These are phyloP conservation scores for Phytophthora europaea DNA, from an alignment of 352 stramenopile species.

Conservation along the genomic window DNA sequence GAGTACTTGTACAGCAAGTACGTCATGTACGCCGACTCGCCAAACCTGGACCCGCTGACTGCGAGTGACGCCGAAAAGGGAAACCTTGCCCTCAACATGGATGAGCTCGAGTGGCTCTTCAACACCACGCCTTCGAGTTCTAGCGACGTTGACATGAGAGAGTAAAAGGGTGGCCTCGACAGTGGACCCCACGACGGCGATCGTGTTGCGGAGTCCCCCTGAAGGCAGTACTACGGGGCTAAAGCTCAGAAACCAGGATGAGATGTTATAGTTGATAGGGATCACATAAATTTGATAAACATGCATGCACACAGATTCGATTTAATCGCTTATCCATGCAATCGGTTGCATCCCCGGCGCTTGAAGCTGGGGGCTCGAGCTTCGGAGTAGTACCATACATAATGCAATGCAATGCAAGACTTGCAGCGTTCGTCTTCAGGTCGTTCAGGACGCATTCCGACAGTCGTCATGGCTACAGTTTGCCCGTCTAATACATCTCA, in stretches of 20 bases:
- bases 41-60: constrained; percentile 38
- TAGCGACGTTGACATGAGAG: constrained; percentile 34
- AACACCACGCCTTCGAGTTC: constrained; percentile 33
- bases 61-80: constrained; percentile 16
- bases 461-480: constrained; percentile 30
- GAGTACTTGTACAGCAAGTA: constrained; percentile 58
- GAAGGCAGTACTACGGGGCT: background rate
- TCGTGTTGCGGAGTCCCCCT: background rate
- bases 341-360: background rate
- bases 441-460: constrained; percentile 3
- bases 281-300: constrained; percentile 2
- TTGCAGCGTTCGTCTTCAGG: background rate
- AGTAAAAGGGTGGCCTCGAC: constrained; percentile 1
- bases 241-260: background rate
- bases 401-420: background rate
- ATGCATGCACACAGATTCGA: background rate
- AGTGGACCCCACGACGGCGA: background rate
- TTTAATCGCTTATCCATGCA: background rate
- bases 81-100: constrained; percentile 31
- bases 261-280: constrained; percentile 6
- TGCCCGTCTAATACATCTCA: constrained; percentile 19
- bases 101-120: constrained; percentile 48
- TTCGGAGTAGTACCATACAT: background rate
- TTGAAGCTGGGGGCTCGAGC: background rate
- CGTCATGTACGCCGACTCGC: constrained; percentile 53